phyloP scores from a whole-genome alignment of 1,284 basidiomycete species.

The Tremellales sp. region DNA sequence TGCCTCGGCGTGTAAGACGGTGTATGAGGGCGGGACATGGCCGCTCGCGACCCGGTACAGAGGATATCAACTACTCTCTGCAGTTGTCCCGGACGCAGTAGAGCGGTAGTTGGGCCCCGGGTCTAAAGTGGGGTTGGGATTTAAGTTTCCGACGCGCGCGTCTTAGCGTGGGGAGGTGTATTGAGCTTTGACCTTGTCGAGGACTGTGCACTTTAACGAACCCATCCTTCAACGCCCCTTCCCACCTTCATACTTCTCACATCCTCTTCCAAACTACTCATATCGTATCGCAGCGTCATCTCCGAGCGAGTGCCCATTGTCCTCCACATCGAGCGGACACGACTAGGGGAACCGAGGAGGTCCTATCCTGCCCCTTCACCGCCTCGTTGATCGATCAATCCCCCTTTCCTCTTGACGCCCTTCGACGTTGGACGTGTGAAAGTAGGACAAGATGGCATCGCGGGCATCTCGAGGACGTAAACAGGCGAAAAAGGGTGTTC shows the following conservation, averaged over 20 bases:
- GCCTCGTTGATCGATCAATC: not conserved
- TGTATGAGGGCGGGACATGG: conserved; percentile 26
- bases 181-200: too few relatives aligned
- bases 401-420: not conserved
- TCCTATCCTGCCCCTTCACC: not conserved
- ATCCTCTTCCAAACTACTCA: too few relatives aligned
- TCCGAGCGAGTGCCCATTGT: too few relatives aligned
- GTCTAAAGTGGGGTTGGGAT: too few relatives aligned
- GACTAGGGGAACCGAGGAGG: not conserved
- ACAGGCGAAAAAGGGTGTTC: conserved; percentile 95
- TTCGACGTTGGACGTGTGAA: not conserved
- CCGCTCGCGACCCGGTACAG: not conserved
- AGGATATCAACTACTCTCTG: not conserved
- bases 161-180: too few relatives aligned
- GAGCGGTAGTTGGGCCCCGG: too few relatives aligned
- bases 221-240: too few relatives aligned
- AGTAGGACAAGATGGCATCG: conserved; percentile 46
- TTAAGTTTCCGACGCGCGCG: too few relatives aligned
- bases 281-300: too few relatives aligned
- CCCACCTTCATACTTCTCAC: too few relatives aligned
- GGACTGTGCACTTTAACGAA: too few relatives aligned
- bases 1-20: conserved; percentile 12
- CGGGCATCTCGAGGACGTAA: conserved; percentile 77
- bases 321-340: too few relatives aligned
- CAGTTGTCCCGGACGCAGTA: not conserved